Evolutionary conservation across 129 eudicot genomes (phyloP).

Genomic region (Smallanthus sonchifolius): DNA sequence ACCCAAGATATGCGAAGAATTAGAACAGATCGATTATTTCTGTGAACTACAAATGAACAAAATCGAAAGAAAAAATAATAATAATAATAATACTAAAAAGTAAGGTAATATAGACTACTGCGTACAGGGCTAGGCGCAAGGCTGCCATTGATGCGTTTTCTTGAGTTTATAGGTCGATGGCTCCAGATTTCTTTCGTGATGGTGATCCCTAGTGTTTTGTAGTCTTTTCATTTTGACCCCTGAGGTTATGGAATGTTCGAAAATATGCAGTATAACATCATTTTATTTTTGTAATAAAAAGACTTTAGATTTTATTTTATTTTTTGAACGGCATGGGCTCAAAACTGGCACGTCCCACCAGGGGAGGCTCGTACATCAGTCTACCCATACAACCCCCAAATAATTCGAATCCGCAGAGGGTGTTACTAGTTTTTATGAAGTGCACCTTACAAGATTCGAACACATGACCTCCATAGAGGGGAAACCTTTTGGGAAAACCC

Average conservation of each 20-base stretch:
- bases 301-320: too few species aligned
- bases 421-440: too few species aligned
- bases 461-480: too few species aligned
- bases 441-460: too few species aligned
- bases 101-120: conserved; percentile 10
- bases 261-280: background rate
- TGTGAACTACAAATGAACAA: conserved; percentile 14
- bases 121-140: conserved; percentile 41
- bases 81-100: background rate
- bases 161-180: conserved; percentile 21
- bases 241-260: conserved; percentile 15
- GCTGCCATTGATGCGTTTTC: conserved; percentile 28
- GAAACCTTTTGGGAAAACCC: too few species aligned
- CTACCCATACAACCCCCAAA: too few species aligned
- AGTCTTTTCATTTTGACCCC: background rate
- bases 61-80: conserved; percentile 2
- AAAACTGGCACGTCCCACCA: too few species aligned
- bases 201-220: conserved; percentile 26
- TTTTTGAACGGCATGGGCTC: too few species aligned
- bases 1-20: conserved; percentile 16
- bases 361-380: too few species aligned
- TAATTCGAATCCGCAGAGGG: too few species aligned
- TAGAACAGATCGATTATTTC: conserved; percentile 14
- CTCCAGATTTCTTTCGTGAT: conserved; percentile 5
- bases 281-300: too few species aligned